Base-by-base conservation (phyloP, 2,329 filamentous ascomycete genomes). In the Botrytis fabae region DNA sequence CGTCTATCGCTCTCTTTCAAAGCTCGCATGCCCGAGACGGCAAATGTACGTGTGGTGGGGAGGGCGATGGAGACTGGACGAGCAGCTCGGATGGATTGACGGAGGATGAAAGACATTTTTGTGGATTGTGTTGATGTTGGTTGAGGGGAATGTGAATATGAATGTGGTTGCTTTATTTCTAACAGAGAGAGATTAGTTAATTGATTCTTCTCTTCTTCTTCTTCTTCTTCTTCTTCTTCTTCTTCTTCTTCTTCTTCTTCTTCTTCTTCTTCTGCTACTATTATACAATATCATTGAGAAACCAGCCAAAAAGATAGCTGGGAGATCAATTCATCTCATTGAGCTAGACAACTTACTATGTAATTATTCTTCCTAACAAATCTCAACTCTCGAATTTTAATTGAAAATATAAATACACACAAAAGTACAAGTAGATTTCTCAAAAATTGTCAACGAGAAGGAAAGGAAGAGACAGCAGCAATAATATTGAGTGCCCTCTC, bases 1-100 rank as follows among this genome's bases (percentile, higher is more conserved):
- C 79, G 59, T 46, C 76, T 76, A 76, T 79, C 76, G 66, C 75
- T 77, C 73, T 81, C 79, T 73, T 81, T 81, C 66, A 81, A 70
- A 20, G 72, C 69, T 59, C 74, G 75, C 28, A 68, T 42, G 40
- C 70, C 75, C 12, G 77, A 76, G 20, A 42, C 59, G 5, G 70
- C 71, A 62, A 80, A 80, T 4, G 74, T 61, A 68, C 78, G 32
- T 59, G 20, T 32, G 18, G 35, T 20, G 48, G 59, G 69, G 28
- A 25, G 46, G 32, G 69, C n/a, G 18, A 63, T n/a, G 46, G 64
- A 66, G 42, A 65, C 68, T 22, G 73, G 69, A 40, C 73, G 74
- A 74, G 70, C 64, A 22, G 73, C 74, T 51, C 73, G 73, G 18
- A 74, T 61, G 66, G 75, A 73, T 69, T 74, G 76, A 68, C 77